phyloP scores from a whole-genome alignment of 805 yeast genomes.

The Citeromyces matritensis region DNA sequence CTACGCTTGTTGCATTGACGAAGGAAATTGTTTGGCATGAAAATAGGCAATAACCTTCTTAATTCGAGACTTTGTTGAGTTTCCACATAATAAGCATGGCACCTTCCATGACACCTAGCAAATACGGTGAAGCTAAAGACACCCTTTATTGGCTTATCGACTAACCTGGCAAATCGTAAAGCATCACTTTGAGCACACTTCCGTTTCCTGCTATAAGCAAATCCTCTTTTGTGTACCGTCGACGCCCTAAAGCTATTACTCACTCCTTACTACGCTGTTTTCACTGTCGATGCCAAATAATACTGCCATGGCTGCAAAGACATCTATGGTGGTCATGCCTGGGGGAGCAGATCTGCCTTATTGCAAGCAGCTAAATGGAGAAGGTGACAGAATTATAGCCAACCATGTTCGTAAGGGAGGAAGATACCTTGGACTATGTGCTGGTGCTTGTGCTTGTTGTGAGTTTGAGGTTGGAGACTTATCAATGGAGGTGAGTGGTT shows the following conservation, averaged over 20 bases:
- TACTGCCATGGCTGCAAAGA: slow-evolving; percentile 85
- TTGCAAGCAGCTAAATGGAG: slow-evolving; percentile 58
- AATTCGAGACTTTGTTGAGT: no score
- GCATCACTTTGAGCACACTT: no score
- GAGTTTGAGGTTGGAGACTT: slow-evolving; percentile 76
- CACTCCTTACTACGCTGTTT: slow-evolving; percentile 83
- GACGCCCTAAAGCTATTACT: slow-evolving; percentile 61
- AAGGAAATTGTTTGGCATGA: no score
- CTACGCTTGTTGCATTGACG: no score
- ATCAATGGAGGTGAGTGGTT: slow-evolving; percentile 66
- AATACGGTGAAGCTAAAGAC: no score
- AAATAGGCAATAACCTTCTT: no score
- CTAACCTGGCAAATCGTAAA: no score
- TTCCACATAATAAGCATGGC: no score
- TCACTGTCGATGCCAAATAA: slow-evolving; percentile 44
- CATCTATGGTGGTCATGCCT: slow-evolving; percentile 73
- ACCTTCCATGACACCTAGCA: no score
- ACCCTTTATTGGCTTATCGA: no score
- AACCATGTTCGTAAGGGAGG: slow-evolving; percentile 74
- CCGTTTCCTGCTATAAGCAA: no score
- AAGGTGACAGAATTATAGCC: slow-evolving; percentile 42
- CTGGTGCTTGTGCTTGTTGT: slow-evolving; percentile 68
- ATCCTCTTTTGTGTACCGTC: slow-evolving; percentile 71
- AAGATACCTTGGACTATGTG: slow-evolving; percentile 73
- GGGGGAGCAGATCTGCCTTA: slow-evolving; percentile 96